A percentile compares a stretch with the other conserved stretches of the same genome.
Evolutionary conservation across 2,329 filamentous ascomycete genomes (phyloP).

Genomic region (Epichloe gansuensis): DNA sequence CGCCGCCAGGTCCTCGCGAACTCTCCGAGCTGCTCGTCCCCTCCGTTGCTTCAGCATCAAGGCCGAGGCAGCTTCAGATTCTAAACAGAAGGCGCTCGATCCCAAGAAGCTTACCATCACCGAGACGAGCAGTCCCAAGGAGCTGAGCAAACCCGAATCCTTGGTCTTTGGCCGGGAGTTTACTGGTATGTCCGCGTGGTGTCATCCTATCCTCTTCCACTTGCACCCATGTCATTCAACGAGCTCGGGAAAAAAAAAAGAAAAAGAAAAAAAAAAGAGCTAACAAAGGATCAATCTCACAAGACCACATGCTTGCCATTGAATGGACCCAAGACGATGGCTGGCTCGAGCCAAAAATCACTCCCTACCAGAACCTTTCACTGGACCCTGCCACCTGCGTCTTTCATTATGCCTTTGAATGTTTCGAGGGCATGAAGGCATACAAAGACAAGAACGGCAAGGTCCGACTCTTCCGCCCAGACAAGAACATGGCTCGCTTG

Average conservation of each 20-base stretch:
- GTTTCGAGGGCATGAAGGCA: conserved; percentile 98
- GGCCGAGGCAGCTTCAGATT: conserved; percentile 33
- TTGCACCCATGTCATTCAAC: not conserved
- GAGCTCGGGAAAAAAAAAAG: not conserved
- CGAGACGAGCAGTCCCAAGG: conserved; percentile 63
- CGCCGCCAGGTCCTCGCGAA: conserved; percentile 23
- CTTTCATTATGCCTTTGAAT: conserved; percentile 96
- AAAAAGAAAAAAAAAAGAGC: not conserved
- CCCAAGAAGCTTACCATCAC: conserved; percentile 62
- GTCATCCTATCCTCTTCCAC: not conserved
- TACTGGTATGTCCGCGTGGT: conserved; percentile 46
- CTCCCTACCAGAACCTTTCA: conserved; percentile 91
- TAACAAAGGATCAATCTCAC: not conserved
- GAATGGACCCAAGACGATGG: conserved; percentile 82
- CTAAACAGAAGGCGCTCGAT: conserved; percentile 57
- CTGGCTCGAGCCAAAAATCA: conserved; percentile 74
- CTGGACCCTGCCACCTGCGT: conserved; percentile 94
- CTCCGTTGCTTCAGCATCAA: conserved; percentile 38
- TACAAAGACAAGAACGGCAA: conserved; percentile 76
- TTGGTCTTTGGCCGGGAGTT: conserved; percentile 86
- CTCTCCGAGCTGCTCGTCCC: conserved; percentile 17
- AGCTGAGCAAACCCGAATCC: conserved; percentile 59
- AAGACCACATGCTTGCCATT: conserved; percentile 92
- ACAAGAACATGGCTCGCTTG: conserved; percentile 90
- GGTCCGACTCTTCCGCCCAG: conserved; percentile 81